phyloP scores from a whole-genome alignment of 306 rosid genomes.

The Herpetospermum pedunculosum region DNA sequence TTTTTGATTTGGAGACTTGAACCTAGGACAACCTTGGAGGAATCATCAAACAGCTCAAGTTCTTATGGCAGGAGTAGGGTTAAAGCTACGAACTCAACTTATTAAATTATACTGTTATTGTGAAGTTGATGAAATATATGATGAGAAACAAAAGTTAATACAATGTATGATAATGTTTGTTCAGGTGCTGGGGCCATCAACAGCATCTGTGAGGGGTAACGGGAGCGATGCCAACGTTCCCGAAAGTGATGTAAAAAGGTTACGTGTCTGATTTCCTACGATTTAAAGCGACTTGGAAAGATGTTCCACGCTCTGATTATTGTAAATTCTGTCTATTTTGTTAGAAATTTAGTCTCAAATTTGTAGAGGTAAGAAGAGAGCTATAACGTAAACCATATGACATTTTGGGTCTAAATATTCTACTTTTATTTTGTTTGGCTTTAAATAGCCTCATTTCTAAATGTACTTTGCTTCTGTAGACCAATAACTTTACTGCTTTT shows the following conservation, averaged over 20 bases:
- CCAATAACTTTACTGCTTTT: neutral
- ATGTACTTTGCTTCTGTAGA: neutral
- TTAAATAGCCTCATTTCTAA: neutral
- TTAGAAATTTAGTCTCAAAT: neutral
- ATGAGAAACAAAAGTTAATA: neutral
- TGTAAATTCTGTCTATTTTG: neutral
- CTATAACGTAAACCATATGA: neutral
- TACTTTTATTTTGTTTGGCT: neutral
- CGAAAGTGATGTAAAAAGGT: conserved; percentile 45
- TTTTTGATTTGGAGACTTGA: neutral
- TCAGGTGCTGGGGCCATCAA: conserved; percentile 49
- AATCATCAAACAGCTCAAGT: neutral
- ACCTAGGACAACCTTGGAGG: neutral
- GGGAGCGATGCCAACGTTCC: conserved; percentile 72
- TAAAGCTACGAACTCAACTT: neutral
- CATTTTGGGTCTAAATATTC: neutral
- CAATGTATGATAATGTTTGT: conserved; percentile 15
- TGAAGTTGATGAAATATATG: neutral
- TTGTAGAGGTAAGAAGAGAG: neutral
- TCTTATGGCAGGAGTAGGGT: neutral
- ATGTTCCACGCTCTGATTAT: neutral
- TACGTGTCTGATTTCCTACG: conserved; percentile 24
- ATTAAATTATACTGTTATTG: no score
- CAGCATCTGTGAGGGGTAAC: conserved; percentile 30
- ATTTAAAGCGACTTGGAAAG: neutral